Evolutionary conservation across 495 filamentous ascomycete species (phyloP), one percentile per base, ranked within the genome.

Genomic region (Hypoxylon perforatum): DNA sequence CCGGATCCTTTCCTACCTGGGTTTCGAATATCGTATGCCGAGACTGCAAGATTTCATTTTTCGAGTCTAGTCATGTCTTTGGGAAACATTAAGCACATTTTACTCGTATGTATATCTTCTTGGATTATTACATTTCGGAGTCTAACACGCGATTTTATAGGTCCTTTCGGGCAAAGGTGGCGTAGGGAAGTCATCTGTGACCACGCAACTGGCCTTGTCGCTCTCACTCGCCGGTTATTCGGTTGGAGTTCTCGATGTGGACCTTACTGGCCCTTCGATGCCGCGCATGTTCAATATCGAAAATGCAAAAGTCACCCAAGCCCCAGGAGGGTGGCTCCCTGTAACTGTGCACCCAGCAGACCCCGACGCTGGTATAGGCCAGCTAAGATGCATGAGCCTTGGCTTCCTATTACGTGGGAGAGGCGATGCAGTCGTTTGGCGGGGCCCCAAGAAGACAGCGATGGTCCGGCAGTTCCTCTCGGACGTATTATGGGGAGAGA

Each of bases 101-200:
- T 89, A 28, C 77, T 89, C 55, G 86, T 88, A 72, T 41, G 80
- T 69, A 50, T 53, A 51, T 57, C 49, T 54, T 14, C 55, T 19
- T 17, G 50, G 42, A 35, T 33, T 42, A 19, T 19, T 57, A 46
- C 8, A 9, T 33, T 1, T 55, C 65, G 52, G 44, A 42, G 44
- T 46, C 44, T 52, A 63, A 56, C 25, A 45, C 42, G 59, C 50
- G 12, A 49, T 35, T 48, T 15, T 51, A 30, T 42, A 90, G 88
- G 84, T 99, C 65, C 92, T 99, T 60, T 98, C 96, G 5, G 95
- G 95, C 61, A 99, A 99, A 84, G 95, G 95, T 59, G 95, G 95
- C 39, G 95, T 99, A 12, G 95, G 95, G 18, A 99, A 99, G 84
- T 99, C 95, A 56, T 97, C 93, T 47, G 87, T 97, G 6, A 98